Base-by-base conservation (phyloP, 1,284 basidiomycete genomes). In the Somion occarium region DNA sequence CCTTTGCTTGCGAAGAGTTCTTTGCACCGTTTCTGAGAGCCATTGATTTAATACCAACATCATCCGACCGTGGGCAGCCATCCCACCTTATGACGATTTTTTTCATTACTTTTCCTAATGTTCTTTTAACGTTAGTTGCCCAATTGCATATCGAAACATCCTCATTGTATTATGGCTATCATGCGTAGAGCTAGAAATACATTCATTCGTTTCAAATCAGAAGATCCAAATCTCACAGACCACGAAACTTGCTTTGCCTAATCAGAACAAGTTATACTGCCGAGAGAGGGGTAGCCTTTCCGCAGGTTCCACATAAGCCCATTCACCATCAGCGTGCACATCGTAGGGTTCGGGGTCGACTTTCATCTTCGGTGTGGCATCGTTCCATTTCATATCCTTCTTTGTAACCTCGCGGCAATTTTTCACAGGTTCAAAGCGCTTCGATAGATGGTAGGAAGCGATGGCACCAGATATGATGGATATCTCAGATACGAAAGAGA, bases 301-400 rank as follows among this genome's bases (percentile, higher is more conserved):
- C n/a, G 93, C 91, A 2, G 93, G 88, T 52, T 74, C 82, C 1
- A 93, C 80, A 61, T 91, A 89, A 64, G 79, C 81, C 52, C 90
- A 69, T 19, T 76, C 81, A 1, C 88, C 92, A 67, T 97, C 89
- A 4, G 91, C 93, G 11, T 70, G 71, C 5, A 97, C 93, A 53
- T 90, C 86, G 66, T 96, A 98, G 50, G 77, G 91, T 73, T 99
- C 96, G 0, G 97, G 91, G 66, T 99, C 92, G 41, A 99, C 95
- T 12, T 59, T 73, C 80, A 99, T 91, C 65, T 76, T 76, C 1
- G 96, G 97, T 56, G 83, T 83, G 47, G 76, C 70, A 53, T 83
- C 75, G 68, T 99, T 99, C 80, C 85, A 89, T 71, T 97, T 98
- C 93, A 98, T 95, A 65, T 95, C 86, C 61, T 79, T 79, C 75